Conservation (phyloP, 257 asterid genomes). For the Solanum appendiculatum region DNA sequence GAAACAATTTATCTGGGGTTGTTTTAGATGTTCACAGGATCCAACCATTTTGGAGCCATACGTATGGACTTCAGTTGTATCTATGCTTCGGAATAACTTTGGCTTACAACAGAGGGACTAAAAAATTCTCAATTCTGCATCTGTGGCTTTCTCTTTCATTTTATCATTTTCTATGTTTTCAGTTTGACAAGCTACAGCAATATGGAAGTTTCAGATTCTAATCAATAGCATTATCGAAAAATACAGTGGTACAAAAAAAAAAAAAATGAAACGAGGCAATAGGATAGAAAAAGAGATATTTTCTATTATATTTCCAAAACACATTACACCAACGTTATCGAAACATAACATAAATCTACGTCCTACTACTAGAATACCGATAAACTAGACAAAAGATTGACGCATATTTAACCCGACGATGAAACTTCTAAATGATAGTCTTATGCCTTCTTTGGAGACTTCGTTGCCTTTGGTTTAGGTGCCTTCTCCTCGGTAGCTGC, state of each 20-base stretch:
- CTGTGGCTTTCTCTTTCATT: background rate
- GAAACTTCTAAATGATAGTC: background rate
- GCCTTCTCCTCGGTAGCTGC: background rate
- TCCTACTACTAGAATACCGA: background rate
- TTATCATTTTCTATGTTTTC: background rate
- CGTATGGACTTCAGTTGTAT: background rate
- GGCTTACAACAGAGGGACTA: too few species aligned
- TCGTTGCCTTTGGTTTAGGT: background rate
- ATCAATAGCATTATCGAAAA: background rate
- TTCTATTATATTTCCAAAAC: background rate
- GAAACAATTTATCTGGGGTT: too few species aligned
- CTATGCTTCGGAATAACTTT: too few species aligned
- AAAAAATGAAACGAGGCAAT: background rate
- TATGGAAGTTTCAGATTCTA: background rate
- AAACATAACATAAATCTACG: background rate
- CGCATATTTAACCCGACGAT: background rate
- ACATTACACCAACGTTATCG: background rate
- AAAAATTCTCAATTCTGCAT: background rate
- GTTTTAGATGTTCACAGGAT: background rate
- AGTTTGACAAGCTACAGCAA: background rate
- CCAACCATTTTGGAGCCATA: background rate
- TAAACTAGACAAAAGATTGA: background rate
- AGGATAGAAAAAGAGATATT: background rate
- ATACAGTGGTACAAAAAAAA: background rate
- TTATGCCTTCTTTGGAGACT: slow-evolving; percentile 14